Evolutionary conservation across 2,329 filamentous ascomycete genomes (phyloP), one percentile per base, ranked within the genome.

Genomic region (Neonectria faginata): DNA sequence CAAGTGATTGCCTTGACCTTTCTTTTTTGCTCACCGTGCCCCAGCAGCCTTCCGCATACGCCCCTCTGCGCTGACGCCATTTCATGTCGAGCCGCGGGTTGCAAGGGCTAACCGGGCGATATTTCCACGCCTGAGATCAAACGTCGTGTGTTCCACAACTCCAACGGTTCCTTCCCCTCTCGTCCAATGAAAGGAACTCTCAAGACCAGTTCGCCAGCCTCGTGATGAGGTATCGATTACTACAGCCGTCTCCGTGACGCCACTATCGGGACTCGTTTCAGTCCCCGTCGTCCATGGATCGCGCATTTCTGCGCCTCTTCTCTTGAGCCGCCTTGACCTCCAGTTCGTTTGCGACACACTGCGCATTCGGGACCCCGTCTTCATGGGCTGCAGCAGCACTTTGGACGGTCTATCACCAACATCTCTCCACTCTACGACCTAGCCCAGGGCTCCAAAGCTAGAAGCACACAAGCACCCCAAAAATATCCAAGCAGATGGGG

Each of bases 21-120:
- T 56, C 70, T 71, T 72, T 70, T 71, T 72, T 39, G 14, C 44
- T 57, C 57, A 64, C 60, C 58, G 57, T 29, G 48, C 27, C 54
- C 36, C 25, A 60, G 18, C 20, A 52, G 36, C 9, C 61, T 54
- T 47, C 57, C 41, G 27, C 9, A 29, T 39, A 64, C 57, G 42
- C 31, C 41, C 47, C 60, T 60, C 64, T 25, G 42, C 36, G 50
- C 57, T 72, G 63, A 71, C 68, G 62, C 64, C 64, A 72, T 70
- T 31, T 31, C 22, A 52, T 61, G 41, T 65, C 45, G 52, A 18
- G 31, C 47, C 45, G n/a, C 45, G 53, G 18, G 27, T 29, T 16
- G 47, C 10, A 53, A 53, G 27, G n/a, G 20, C 31, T 53, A 27
- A 59, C 42, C 16, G 11, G 9, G 14, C 6, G 36, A 39, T 25